These are phyloP conservation scores for Ogataea thermomethanolica DNA, from an alignment of 805 yeast species.

Conservation along the genomic window DNA sequence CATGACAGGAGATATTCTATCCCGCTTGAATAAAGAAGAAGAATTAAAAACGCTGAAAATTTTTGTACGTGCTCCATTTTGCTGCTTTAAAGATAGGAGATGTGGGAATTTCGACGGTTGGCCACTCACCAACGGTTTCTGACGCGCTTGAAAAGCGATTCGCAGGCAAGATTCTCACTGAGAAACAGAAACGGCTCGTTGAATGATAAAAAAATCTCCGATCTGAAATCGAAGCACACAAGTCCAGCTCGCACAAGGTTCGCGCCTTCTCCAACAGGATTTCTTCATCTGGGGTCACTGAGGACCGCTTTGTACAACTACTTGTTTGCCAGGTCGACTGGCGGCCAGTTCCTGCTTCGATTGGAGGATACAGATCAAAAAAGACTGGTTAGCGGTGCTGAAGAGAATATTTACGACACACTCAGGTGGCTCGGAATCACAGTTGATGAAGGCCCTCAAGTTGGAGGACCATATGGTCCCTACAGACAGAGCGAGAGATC, in stretches of 20 bases:
- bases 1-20: slow-evolving; percentile 3
- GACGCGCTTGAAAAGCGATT: neutral
- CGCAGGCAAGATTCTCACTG: slow-evolving; percentile 15
- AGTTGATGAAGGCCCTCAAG: slow-evolving; percentile 83
- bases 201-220: neutral
- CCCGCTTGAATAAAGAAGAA: slow-evolving; percentile 5
- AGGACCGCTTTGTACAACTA: slow-evolving; percentile 92
- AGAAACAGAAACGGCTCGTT: slow-evolving; percentile 2
- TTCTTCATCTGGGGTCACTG: slow-evolving; percentile 87
- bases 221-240: slow-evolving; percentile 27
- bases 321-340: slow-evolving; percentile 70
- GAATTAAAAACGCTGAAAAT: slow-evolving; percentile 4
- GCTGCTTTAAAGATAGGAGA: neutral
- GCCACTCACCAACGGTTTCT: neutral
- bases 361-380: slow-evolving; percentile 92
- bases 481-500: slow-evolving; percentile 82
- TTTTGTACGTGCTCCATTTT: slow-evolving; percentile 1
- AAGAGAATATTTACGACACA: slow-evolving; percentile 69
- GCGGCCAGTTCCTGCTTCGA: slow-evolving; percentile 77
- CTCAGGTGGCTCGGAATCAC: slow-evolving; percentile 72
- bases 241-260: slow-evolving; percentile 80
- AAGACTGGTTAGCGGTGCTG: slow-evolving; percentile 79
- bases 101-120: slow-evolving; percentile 1
- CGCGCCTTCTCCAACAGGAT: slow-evolving; percentile 98
- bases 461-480: slow-evolving; percentile 76